phyloP scores from a whole-genome alignment of 1,284 basidiomycete species.

The Trichosporon ovoides region DNA sequence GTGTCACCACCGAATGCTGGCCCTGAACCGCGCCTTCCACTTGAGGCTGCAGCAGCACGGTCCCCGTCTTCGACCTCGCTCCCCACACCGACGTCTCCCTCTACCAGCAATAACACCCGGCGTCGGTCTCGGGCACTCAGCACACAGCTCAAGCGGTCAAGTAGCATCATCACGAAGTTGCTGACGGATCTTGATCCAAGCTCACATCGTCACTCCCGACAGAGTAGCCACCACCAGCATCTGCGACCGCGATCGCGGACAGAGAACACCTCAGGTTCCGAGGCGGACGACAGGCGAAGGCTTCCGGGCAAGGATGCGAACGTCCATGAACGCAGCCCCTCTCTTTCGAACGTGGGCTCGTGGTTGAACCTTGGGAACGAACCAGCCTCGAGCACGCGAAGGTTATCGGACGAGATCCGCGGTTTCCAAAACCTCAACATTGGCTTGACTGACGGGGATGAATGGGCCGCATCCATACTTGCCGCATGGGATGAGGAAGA shows the following conservation, averaged over 20 bases:
- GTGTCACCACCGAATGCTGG: neutral
- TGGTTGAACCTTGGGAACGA: neutral
- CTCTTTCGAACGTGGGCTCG: neutral
- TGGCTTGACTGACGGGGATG: slow-evolving; percentile 21
- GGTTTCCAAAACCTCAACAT: slow-evolving; percentile 31
- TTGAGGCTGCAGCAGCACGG: neutral
- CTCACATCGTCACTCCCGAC: neutral
- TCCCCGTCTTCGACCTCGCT: slow-evolving; percentile 1
- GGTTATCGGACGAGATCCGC: slow-evolving; percentile 36
- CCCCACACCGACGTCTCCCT: neutral
- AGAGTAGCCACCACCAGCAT: neutral
- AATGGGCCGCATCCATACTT: slow-evolving; percentile 36
- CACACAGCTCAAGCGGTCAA: slow-evolving; percentile 5
- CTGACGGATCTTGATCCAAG: slow-evolving; percentile 15
- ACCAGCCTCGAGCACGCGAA: slow-evolving; percentile 2
- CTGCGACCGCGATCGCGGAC: neutral
- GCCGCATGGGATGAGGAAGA: slow-evolving; percentile 18
- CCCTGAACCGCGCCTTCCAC: neutral
- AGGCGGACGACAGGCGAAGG: neutral
- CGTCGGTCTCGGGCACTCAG: neutral
- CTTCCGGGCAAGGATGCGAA: too few relatives aligned
- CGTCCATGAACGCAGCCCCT: neutral
- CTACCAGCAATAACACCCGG: neutral
- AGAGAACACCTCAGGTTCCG: neutral
- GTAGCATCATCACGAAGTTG: slow-evolving; percentile 16